Conservation (phyloP, 2,329 filamentous ascomycete species). For the Plectosphaerella sp. region DNA sequence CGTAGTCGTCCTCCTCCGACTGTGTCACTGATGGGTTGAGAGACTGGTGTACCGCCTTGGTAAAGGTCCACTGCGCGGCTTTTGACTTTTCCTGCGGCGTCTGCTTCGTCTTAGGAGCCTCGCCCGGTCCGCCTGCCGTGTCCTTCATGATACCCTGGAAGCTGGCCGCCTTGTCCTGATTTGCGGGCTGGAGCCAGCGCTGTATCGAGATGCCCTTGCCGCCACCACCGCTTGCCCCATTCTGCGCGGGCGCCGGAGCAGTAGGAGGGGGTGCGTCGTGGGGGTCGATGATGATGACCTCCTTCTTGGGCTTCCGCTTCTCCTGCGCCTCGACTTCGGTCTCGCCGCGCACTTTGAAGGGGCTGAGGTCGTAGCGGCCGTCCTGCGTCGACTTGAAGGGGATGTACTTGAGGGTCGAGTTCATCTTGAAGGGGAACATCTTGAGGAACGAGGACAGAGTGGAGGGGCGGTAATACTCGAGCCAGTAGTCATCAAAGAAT, state of each 20-base stretch:
- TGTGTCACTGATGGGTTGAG: slow-evolving; percentile 77
- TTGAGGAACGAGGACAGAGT: slow-evolving; percentile 87
- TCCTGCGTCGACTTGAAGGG: slow-evolving; percentile 69
- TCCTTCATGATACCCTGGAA: slow-evolving; percentile 57
- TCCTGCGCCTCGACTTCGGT: slow-evolving; percentile 53
- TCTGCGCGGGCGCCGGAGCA: slow-evolving; percentile 22
- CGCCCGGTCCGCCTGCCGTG: slow-evolving; percentile 16
- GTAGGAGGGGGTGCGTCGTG: slow-evolving; percentile 30
- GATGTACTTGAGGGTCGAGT: slow-evolving; percentile 80
- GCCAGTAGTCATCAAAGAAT: slow-evolving; percentile 90
- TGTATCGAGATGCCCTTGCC: slow-evolving; percentile 48
- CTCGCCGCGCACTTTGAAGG: slow-evolving; percentile 75
- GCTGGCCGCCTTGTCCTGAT: slow-evolving; percentile 12
- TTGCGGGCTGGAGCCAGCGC: slow-evolving; percentile 53
- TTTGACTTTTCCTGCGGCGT: slow-evolving; percentile 70
- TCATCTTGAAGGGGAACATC: slow-evolving; percentile 89
- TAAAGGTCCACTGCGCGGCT: slow-evolving; percentile 83
- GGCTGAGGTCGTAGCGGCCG: slow-evolving; percentile 77
- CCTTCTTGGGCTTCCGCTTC: slow-evolving; percentile 62
- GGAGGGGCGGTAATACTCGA: slow-evolving; percentile 90
- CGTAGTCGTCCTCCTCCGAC: slow-evolving; percentile 80
- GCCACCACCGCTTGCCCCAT: slow-evolving; percentile 6
- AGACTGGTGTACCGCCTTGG: slow-evolving; percentile 79
- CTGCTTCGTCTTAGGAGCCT: slow-evolving; percentile 41
- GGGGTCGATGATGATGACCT: slow-evolving; percentile 65